A percentile compares a stretch with the other conserved stretches of the same genome.
These are phyloP conservation scores for Kluyveromyces lactis DNA, from an alignment of 805 yeast genomes.

Conservation along the genomic window DNA sequence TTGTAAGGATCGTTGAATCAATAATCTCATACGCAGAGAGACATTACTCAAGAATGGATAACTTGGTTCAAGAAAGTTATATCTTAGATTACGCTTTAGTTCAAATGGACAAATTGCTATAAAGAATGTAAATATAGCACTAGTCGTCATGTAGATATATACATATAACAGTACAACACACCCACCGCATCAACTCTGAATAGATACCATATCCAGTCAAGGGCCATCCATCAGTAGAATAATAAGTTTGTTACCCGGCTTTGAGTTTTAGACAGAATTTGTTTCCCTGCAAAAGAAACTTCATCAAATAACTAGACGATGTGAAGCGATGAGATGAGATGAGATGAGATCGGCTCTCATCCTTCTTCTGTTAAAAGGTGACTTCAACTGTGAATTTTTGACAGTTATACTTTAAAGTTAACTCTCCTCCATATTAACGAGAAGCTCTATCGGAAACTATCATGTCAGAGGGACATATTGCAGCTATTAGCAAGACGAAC, in stretches of 20 bases:
- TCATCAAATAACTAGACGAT: no score
- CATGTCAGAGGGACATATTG: constrained; percentile 21
- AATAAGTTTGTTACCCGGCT: no score
- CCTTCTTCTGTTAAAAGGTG: no score
- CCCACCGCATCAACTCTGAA: no score
- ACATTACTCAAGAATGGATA: constrained; percentile 71
- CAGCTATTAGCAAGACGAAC: constrained; percentile 11
- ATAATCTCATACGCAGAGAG: constrained; percentile 84
- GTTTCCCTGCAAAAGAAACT: no score
- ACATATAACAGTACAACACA: neutral
- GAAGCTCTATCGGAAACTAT: neutral
- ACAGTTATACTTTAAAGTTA: no score
- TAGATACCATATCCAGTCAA: no score
- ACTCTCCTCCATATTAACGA: neutral
- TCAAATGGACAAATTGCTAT: constrained; percentile 51
- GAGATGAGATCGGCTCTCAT: constrained; percentile 7
- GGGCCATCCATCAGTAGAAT: no score
- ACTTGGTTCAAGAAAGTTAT: constrained; percentile 75
- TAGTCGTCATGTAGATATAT: neutral
- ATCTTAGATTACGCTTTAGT: constrained; percentile 76
- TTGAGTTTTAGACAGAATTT: no score
- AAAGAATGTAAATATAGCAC: constrained; percentile 2
- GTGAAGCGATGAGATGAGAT: constrained; percentile 7
- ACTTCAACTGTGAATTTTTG: no score
- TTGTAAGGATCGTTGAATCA: constrained; percentile 61